Conservation (phyloP, 148 eudicot genomes). For the Rhododendron ovatum region DNA sequence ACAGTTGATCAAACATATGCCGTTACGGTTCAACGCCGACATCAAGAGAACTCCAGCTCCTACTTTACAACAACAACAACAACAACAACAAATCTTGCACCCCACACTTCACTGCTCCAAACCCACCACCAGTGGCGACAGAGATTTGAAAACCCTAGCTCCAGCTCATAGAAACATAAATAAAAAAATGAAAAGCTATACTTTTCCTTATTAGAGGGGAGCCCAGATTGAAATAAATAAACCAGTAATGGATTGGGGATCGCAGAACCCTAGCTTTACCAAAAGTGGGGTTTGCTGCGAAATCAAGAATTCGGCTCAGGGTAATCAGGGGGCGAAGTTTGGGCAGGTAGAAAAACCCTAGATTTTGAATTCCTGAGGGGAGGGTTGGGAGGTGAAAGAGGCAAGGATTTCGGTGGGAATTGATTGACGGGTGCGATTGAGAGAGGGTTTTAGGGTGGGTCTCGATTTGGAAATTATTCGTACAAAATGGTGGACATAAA, state of each 20-base stretch:
- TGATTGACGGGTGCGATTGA: neutral
- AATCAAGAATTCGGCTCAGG: neutral
- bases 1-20: constrained; percentile 35
- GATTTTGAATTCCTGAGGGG: neutral
- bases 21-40: constrained; percentile 34
- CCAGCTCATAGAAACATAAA: neutral
- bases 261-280: neutral
- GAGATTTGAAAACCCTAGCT: constrained; percentile 4
- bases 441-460: constrained; percentile 1
- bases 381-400: neutral
- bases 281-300: neutral
- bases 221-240: neutral
- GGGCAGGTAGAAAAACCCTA: neutral
- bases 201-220: neutral
- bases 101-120: neutral
- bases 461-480: neutral
- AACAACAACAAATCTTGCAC: neutral
- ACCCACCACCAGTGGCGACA: neutral
- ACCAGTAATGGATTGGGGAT: neutral
- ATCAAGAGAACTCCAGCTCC: constrained; percentile 26
- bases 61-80: neutral
- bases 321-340: neutral
- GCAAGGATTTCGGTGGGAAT: neutral
- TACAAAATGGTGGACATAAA: neutral
- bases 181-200: neutral